phyloP scores from a whole-genome alignment of 768 basidiomycete genomes.

The Dentipellis sp. region DNA sequence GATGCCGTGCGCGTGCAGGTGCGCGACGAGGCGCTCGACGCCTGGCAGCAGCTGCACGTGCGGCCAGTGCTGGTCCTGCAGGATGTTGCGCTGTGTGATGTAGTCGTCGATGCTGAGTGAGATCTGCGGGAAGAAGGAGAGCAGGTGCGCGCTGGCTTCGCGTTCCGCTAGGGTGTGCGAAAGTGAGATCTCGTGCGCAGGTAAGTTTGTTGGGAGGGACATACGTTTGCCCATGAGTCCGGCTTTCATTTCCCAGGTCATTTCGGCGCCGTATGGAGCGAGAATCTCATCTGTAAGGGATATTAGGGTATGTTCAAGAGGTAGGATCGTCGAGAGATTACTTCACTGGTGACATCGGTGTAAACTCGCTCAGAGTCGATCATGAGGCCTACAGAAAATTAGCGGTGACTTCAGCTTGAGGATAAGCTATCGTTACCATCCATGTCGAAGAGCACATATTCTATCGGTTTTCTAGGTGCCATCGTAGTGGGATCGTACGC shows the following conservation, averaged over 20 bases:
- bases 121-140: conserved; percentile 72
- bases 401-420: not conserved
- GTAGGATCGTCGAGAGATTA: conserved; percentile 15
- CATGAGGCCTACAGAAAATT: conserved; percentile 43
- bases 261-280: conserved; percentile 56
- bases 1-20: conserved; percentile 56
- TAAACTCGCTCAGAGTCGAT: conserved; percentile 74
- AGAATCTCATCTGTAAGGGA: conserved; percentile 55
- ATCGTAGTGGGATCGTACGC: not conserved
- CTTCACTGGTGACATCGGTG: conserved; percentile 65
- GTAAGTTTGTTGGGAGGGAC: too few relatives aligned
- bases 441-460: conserved; percentile 28
- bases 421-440: conserved; percentile 19
- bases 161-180: conserved; percentile 53
- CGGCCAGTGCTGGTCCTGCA: conserved; percentile 62
- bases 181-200: too few relatives aligned
- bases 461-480: not conserved
- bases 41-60: conserved; percentile 69
- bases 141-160: conserved; percentile 54
- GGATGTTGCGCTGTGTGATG: conserved; percentile 40
- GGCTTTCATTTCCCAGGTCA: conserved; percentile 89
- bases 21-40: conserved; percentile 53
- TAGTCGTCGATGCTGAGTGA: conserved; percentile 54
- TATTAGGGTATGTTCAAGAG: not conserved
- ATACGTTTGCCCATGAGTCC: conserved; percentile 81